Percentiles rank a stretch among this genome's conserved stretches.
phyloP scores from a whole-genome alignment of 306 rosid species.

The Quercus agrifolia region DNA sequence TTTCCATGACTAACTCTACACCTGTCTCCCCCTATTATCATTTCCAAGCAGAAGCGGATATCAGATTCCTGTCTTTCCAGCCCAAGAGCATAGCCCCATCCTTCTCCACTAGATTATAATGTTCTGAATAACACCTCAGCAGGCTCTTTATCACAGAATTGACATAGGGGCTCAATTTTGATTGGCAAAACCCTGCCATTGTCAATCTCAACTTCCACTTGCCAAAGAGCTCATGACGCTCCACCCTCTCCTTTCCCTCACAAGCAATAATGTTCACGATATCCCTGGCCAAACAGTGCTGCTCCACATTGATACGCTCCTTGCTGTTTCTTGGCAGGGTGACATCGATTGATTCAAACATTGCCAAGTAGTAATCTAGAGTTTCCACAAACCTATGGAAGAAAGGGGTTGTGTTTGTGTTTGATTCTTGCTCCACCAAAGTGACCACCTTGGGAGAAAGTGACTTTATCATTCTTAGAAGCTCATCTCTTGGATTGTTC shows the following conservation, averaged over 20 bases:
- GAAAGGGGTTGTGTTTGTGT: conserved; percentile 93
- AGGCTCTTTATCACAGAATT: conserved; percentile 67
- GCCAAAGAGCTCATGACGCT: conserved; percentile 89
- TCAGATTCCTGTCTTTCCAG: conserved; percentile 81
- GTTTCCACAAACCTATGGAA: conserved; percentile 75
- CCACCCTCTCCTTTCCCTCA: conserved; percentile 83
- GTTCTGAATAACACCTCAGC: conserved; percentile 71
- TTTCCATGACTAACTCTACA: conserved; percentile 22
- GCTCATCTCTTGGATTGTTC: conserved; percentile 82
- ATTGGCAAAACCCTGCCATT: conserved; percentile 86
- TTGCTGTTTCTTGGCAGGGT: conserved; percentile 62
- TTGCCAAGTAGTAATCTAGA: conserved; percentile 75
- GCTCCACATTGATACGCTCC: conserved; percentile 82
- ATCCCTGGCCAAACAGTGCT: conserved; percentile 85
- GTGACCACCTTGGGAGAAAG: conserved; percentile 77
- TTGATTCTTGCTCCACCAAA: conserved; percentile 92
- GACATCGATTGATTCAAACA: conserved; percentile 90
- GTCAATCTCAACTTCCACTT: conserved; percentile 92
- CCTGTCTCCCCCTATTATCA: conserved; percentile 29
- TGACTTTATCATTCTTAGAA: conserved; percentile 75
- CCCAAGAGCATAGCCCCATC: conserved; percentile 94
- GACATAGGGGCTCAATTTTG: conserved; percentile 80
- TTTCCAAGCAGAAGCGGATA: conserved; percentile 92
- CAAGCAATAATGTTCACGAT: conserved; percentile 86
- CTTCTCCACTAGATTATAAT: conserved; percentile 69